Conservation (phyloP, 1,284 basidiomycete species). For the Malassezia japonica region DNA sequence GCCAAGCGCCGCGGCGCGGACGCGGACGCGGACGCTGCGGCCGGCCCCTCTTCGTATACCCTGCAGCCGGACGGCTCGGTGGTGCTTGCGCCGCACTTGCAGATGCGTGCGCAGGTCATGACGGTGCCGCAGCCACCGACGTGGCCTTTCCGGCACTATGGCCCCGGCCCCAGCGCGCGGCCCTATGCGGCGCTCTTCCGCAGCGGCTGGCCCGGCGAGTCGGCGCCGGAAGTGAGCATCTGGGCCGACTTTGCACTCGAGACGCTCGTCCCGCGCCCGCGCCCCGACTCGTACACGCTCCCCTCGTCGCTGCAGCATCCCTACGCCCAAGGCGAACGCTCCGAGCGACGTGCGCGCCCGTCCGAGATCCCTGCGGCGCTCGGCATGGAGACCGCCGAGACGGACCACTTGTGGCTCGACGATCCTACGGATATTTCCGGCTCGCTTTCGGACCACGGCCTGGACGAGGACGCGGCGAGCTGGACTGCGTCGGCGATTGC, state of each 20-base stretch:
- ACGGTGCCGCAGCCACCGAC: conserved; percentile 7
- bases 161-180: conserved; percentile 26
- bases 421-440: not conserved
- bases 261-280: conserved; percentile 20
- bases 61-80: conserved; percentile 7
- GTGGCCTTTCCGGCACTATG: conserved; percentile 31
- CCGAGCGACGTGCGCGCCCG: conserved; percentile 2
- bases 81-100: conserved; percentile 17
- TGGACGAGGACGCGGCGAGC: conserved; percentile 1
- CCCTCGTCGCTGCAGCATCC: conserved; percentile 16
- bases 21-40: conserved; percentile 2
- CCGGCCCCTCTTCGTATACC: not conserved
- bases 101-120: conserved; percentile 10
- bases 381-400: not conserved
- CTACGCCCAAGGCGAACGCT: conserved; percentile 10
- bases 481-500: not conserved
- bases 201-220: conserved; percentile 13
- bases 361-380: conserved; percentile 10
- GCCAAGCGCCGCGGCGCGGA: not conserved
- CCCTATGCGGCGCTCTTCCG: conserved; percentile 26
- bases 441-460: not conserved
- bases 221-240: conserved; percentile 19
- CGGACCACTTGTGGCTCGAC: conserved; percentile 31
- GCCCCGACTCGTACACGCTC: conserved; percentile 9
- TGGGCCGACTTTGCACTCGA: conserved; percentile 39